Evolutionary conservation across 2,329 filamentous ascomycete species (phyloP).

Genomic region (Colletotrichum chrysophilum): DNA sequence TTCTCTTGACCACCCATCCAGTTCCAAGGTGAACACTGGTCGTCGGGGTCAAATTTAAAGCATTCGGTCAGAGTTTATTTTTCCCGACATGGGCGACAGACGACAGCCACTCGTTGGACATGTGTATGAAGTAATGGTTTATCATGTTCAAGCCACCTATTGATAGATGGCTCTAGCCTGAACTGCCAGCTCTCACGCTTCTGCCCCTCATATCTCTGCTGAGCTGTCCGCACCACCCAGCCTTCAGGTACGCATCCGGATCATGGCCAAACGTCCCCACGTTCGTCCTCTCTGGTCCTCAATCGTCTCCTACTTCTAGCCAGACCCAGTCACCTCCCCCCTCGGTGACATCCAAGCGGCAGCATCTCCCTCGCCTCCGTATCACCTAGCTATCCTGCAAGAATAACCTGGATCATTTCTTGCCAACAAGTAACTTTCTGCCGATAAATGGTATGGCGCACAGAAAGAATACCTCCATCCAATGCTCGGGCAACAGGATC

Average conservation of each 20-base stretch:
- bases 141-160: constrained; percentile 19
- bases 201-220: not conserved
- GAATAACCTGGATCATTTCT: not conserved
- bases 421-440: not conserved
- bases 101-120: not conserved
- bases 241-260: constrained; percentile 16
- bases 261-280: not conserved
- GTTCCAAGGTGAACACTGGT: not conserved
- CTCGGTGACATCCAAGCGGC: not conserved
- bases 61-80: not conserved
- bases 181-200: constrained; percentile 6
- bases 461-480: not conserved
- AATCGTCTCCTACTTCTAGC: not conserved
- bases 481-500: not conserved
- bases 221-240: not conserved
- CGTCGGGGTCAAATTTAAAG: not conserved
- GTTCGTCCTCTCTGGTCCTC: not conserved
- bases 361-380: not conserved
- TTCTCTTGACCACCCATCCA: not conserved
- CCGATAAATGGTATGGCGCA: not conserved
- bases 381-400: not conserved
- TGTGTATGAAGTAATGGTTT: constrained; percentile 7
- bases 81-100: no score
- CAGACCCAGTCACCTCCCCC: not conserved
- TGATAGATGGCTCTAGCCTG: constrained; percentile 15